Base-by-base conservation (phyloP, 441 rosid species). In the Populus hybrid region DNA sequence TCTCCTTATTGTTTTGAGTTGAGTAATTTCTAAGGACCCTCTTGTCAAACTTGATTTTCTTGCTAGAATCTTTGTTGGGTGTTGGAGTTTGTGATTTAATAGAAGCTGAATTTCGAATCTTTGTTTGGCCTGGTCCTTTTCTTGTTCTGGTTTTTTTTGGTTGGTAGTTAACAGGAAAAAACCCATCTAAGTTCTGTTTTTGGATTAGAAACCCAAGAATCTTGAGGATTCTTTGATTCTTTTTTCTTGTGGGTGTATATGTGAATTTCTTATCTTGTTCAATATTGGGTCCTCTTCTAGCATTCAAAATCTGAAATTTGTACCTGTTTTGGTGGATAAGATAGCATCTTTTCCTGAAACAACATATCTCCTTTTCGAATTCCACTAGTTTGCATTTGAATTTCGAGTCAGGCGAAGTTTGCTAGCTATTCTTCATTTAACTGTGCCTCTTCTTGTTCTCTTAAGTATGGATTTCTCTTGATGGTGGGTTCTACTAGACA, bases 221-320 rank as follows among this genome's bases (percentile, higher is more conserved):
- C 90, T 77, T 24, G 78, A 72, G 79, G 83, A 83, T 84, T 89
- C 86, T 78, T 85, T 85, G 83, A 78, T 89, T 86, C 82, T 78
- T 70, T 74, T 78, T 70, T 74, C 67, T 78, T 77, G 46, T 78
- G 85, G 77, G 67, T 74, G 50, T 18, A 20, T 77, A 78, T 42
- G 77, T 71, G 72, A 78, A 65, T 85, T 83, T 59, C 80, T 81
- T 69, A 70, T 84, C 84, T 83, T 81, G 77, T 73, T 80, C 74
- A 77, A 69, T 71, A 59, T 69, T 80, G 78, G 72, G 80, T 71
- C 69, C 78, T 46, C 67, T 42, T 75, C 66, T 82, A 73, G 84
- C 85, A 69, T 75, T 81, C 66, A 12, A 67, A 71, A 63, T 74
- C 77, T 79, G 71, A 80, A 73, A 61, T 84, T 77, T 65, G 35